phyloP scores from a whole-genome alignment of 2,329 filamentous ascomycete genomes.

The Ploettnerulaceae sp. region DNA sequence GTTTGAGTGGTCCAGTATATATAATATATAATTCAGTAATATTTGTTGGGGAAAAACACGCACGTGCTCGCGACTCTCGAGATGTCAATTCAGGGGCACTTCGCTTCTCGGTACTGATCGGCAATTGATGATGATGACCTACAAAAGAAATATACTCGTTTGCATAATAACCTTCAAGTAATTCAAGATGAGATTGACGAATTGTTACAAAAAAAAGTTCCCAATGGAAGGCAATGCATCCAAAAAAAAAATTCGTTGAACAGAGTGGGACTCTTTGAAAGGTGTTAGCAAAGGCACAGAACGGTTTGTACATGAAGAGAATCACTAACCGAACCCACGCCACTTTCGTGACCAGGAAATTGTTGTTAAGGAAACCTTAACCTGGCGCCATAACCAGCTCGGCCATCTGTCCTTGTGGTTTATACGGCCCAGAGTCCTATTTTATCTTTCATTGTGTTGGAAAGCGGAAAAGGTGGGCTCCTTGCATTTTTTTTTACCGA shows the following conservation, averaged over 20 bases:
- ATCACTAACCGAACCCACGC: background rate
- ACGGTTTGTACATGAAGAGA: background rate
- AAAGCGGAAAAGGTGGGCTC: too few relatives aligned
- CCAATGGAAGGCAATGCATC: background rate
- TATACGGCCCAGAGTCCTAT: too few relatives aligned
- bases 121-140: too few relatives aligned
- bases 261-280: background rate
- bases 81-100: too few relatives aligned
- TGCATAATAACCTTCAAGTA: background rate
- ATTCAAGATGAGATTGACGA: background rate
- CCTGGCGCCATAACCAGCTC: conserved; percentile 1
- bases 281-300: background rate
- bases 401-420: background rate
- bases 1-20: too few relatives aligned
- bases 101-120: too few relatives aligned
- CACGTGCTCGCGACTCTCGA: too few relatives aligned
- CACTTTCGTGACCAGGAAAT: background rate
- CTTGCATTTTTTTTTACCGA: too few relatives aligned
- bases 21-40: too few relatives aligned
- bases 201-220: background rate
- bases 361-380: background rate
- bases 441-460: too few relatives aligned
- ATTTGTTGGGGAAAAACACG: too few relatives aligned
- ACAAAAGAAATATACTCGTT: too few relatives aligned
- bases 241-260: background rate